Conservation (phyloP, 176 grass and related monocot species). For the Ensete glaucum region DNA sequence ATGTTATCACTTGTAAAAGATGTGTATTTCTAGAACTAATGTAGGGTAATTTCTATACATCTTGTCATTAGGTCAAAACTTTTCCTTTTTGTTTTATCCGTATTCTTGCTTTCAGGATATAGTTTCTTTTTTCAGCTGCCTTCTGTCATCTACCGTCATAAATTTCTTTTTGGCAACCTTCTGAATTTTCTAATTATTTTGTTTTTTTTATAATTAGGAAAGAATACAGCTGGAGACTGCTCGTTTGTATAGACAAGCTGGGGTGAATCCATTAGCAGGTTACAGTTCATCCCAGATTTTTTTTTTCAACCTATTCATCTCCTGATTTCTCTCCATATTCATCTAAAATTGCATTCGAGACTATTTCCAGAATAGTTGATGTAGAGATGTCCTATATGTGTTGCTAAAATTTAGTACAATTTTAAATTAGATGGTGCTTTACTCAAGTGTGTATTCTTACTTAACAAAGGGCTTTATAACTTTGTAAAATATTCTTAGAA, state of each 20-base stretch:
- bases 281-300: not conserved
- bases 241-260: conserved; percentile 79
- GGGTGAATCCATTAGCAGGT: conserved; percentile 92
- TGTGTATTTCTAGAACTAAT: too few relatives aligned
- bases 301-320: conserved; percentile 6
- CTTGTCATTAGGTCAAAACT: too few relatives aligned
- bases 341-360: not conserved
- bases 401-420: too few relatives aligned
- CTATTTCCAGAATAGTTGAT: not conserved
- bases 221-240: conserved; percentile 91
- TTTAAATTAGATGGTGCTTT: too few relatives aligned
- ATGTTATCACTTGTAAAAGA: too few relatives aligned
- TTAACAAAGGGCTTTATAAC: not conserved
- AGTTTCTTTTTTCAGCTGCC: not conserved
- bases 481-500: not conserved
- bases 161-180: not conserved
- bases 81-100: too few relatives aligned
- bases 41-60: too few relatives aligned
- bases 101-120: not conserved
- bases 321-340: not conserved
- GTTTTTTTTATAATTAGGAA: conserved; percentile 40
- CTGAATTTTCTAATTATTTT: not conserved
- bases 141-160: not conserved
- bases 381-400: too few relatives aligned
- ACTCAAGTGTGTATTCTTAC: not conserved